Conservation (phyloP, 1,139 yeast species). For the Diutina ranongensis region DNA sequence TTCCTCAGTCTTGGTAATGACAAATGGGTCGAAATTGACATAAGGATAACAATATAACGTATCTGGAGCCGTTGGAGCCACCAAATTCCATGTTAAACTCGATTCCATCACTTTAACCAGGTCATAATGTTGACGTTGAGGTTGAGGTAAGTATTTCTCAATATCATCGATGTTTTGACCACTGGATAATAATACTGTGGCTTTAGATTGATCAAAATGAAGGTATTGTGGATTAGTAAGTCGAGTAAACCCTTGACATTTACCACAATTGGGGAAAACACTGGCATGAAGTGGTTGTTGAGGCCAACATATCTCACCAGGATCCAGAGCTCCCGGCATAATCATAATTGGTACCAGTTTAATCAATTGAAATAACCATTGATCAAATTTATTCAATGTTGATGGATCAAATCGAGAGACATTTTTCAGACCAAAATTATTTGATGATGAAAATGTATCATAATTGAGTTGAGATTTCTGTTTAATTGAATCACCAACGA, state of each 20-base stretch:
- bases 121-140: slow-evolving; percentile 14
- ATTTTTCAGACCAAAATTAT: slow-evolving; percentile 43
- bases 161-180: slow-evolving; percentile 85
- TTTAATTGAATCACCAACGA: slow-evolving; percentile 71
- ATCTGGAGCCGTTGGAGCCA: slow-evolving; percentile 94
- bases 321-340: slow-evolving; percentile 81
- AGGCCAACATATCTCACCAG: slow-evolving; percentile 74
- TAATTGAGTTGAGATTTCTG: slow-evolving; percentile 15
- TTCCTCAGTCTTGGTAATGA: slow-evolving; percentile 36
- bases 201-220: slow-evolving; percentile 32
- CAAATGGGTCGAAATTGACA: slow-evolving; percentile 69
- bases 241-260: neutral
- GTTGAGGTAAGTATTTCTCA: slow-evolving; percentile 39
- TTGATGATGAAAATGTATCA: slow-evolving; percentile 23
- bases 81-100: slow-evolving; percentile 72
- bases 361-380: slow-evolving; percentile 46
- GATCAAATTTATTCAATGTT: slow-evolving; percentile 37
- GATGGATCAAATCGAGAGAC: slow-evolving; percentile 36
- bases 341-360: slow-evolving; percentile 56
- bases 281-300: slow-evolving; percentile 83
- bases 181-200: slow-evolving; percentile 48
- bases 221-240: slow-evolving; percentile 74
- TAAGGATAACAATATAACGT: slow-evolving; percentile 87
- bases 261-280: slow-evolving; percentile 26
- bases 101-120: slow-evolving; percentile 43